Conservation (phyloP, 345 rosid genomes). For the Passiflora organensis region DNA sequence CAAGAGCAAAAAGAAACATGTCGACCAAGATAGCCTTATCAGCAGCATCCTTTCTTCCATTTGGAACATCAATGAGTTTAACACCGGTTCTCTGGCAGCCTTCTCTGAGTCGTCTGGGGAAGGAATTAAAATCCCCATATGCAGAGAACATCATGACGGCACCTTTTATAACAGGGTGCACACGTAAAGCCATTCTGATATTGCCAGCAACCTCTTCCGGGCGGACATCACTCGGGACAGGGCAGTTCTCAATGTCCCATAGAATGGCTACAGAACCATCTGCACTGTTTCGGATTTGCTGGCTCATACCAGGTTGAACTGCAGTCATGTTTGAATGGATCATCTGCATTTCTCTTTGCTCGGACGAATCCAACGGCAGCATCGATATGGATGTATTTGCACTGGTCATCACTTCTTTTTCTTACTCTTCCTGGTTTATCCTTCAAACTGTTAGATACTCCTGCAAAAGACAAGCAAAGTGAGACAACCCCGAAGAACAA, state of each 20-base stretch:
- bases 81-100: constrained; percentile 99
- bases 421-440: not conserved
- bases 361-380: constrained; percentile 11
- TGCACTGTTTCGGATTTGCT: constrained; percentile 29
- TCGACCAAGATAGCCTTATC: constrained; percentile 94
- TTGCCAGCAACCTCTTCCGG: constrained; percentile 91
- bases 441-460: constrained; percentile 1
- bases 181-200: constrained; percentile 81
- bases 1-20: constrained; percentile 94
- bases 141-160: constrained; percentile 78
- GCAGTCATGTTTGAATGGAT: constrained; percentile 29
- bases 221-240: constrained; percentile 83
- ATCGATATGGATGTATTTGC: constrained; percentile 12
- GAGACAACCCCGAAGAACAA: not conserved
- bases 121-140: constrained; percentile 90
- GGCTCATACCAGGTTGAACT: constrained; percentile 26
- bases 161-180: constrained; percentile 81
- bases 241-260: constrained; percentile 97
- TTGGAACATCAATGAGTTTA: constrained; percentile 88
- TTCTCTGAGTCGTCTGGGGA: constrained; percentile 89
- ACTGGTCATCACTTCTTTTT: constrained; percentile 14
- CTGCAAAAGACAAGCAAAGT: not conserved
- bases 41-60: constrained; percentile 94
- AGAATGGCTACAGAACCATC: constrained; percentile 81
- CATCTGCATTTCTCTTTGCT: not conserved